Percentiles rank a stretch among this genome's conserved stretches.
Conservation (phyloP, 768 basidiomycete species). For the Rhodocollybia butyracea region DNA sequence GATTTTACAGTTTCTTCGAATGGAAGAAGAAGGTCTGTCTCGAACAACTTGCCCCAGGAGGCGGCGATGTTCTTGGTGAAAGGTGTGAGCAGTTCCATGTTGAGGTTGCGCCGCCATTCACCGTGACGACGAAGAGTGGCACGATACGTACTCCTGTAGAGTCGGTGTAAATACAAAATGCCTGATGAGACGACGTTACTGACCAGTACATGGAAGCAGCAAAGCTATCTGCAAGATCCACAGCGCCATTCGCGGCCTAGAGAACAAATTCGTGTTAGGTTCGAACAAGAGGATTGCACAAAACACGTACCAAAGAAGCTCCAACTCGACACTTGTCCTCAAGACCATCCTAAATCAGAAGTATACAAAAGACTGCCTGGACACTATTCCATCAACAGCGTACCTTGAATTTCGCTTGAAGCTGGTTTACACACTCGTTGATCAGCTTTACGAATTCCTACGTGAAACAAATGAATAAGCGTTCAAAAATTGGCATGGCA, state of each 20-base stretch:
- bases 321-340: conserved; percentile 57
- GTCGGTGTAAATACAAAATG: background rate
- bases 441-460: conserved; percentile 48
- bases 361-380: background rate
- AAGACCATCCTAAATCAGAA: conserved; percentile 37
- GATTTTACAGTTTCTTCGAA: conserved; percentile 38
- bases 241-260: conserved; percentile 42
- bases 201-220: conserved; percentile 57
- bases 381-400: background rate
- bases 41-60: conserved; percentile 59
- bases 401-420: conserved; percentile 30
- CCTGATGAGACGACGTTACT: conserved; percentile 34
- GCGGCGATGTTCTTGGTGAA: conserved; percentile 58
- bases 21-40: conserved; percentile 49
- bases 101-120: conserved; percentile 55
- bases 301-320: conserved; percentile 40
- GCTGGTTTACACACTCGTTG: conserved; percentile 39
- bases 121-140: conserved; percentile 52
- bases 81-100: conserved; percentile 52
- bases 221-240: conserved; percentile 47
- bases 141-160: conserved; percentile 15
- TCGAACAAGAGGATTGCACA: background rate
- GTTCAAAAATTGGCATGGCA: background rate
- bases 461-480: background rate
- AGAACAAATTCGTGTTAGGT: background rate